phyloP scores from a whole-genome alignment of 305 asterid species.

The Fraxinus sp. region DNA sequence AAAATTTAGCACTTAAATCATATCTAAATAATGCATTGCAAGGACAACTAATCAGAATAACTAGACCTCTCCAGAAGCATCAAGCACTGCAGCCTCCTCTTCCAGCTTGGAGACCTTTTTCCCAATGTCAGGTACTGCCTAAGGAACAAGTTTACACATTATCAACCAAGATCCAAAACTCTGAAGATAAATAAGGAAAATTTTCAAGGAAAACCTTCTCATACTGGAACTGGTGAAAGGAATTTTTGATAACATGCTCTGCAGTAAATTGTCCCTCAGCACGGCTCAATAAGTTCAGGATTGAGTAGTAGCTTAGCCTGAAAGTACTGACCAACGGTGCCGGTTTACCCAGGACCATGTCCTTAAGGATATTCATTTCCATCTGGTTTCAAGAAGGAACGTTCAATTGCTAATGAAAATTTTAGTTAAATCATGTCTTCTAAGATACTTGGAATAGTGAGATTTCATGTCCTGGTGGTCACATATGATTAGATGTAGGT shows the following conservation, averaged over 20 bases:
- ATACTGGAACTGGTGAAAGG: slow-evolving; percentile 95
- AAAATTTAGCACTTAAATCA: slow-evolving; percentile 11
- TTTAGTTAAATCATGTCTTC: not conserved
- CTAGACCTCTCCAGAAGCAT: slow-evolving; percentile 88
- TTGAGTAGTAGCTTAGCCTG: slow-evolving; percentile 93
- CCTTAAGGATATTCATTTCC: slow-evolving; percentile 95
- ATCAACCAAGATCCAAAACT: slow-evolving; percentile 31
- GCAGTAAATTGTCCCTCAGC: slow-evolving; percentile 98
- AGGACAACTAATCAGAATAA: slow-evolving; percentile 23
- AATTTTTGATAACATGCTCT: slow-evolving; percentile 91
- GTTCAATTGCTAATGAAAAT: not conserved
- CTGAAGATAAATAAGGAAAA: slow-evolving; percentile 11
- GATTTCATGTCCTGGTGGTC: slow-evolving; percentile 11
- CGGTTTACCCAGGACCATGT: slow-evolving; percentile 94
- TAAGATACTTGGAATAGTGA: not conserved
- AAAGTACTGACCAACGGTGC: slow-evolving; percentile 98
- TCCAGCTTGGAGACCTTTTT: slow-evolving; percentile 75
- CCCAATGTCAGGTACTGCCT: slow-evolving; percentile 93
- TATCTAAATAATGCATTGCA: slow-evolving; percentile 17
- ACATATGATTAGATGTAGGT: slow-evolving; percentile 8
- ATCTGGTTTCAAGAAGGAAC: slow-evolving; percentile 45
- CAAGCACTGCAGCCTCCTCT: slow-evolving; percentile 88
- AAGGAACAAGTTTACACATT: slow-evolving; percentile 21
- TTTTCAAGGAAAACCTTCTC: slow-evolving; percentile 68
- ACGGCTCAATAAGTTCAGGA: slow-evolving; percentile 90